Percentiles rank a stretch among this genome's conserved stretches.
Conservation (phyloP, 352 stramenopile genomes). For the Phytophthora fragariaefolia region DNA sequence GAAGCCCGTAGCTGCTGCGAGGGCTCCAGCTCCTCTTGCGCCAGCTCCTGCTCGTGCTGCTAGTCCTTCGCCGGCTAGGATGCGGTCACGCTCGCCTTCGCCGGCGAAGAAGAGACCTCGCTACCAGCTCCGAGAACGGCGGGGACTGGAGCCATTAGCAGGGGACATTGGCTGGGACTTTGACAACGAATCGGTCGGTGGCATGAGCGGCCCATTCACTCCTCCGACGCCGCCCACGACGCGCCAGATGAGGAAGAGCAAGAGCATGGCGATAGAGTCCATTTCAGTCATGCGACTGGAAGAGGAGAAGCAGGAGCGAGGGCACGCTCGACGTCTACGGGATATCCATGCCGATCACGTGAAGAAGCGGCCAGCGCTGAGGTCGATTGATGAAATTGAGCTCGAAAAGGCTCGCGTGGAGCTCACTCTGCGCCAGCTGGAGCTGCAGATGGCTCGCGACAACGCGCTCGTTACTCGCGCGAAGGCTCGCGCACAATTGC, state of each 20-base stretch:
- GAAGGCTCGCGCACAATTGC: slow-evolving; percentile 36
- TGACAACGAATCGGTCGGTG: slow-evolving; percentile 22
- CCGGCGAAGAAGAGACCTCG: slow-evolving; percentile 14
- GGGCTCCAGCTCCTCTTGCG: not conserved
- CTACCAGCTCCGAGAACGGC: slow-evolving; percentile 22
- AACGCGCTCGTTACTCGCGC: slow-evolving; percentile 37
- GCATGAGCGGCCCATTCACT: slow-evolving; percentile 20
- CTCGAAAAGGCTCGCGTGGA: slow-evolving; percentile 43
- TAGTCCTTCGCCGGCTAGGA: slow-evolving; percentile 10
- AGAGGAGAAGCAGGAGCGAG: slow-evolving; percentile 21
- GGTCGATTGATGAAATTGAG: slow-evolving; percentile 35
- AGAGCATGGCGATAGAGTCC: slow-evolving; percentile 27
- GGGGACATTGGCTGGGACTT: slow-evolving; percentile 31
- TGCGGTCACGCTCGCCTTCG: slow-evolving; percentile 16
- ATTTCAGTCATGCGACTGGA: slow-evolving; percentile 28
- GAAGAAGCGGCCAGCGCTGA: slow-evolving; percentile 25
- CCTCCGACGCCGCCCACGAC: slow-evolving; percentile 24
- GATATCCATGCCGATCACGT: slow-evolving; percentile 5
- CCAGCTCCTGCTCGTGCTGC: slow-evolving; percentile 16
- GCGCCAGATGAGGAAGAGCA: slow-evolving; percentile 26
- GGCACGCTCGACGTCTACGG: slow-evolving; percentile 3
- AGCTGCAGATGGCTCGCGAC: slow-evolving; percentile 43
- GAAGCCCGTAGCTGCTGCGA: slow-evolving; percentile 5
- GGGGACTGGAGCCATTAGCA: slow-evolving; percentile 1
- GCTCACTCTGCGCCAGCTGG: slow-evolving; percentile 34